Base-by-base conservation (phyloP, 2,329 filamentous ascomycete species). In the Sarocladium brachiariae region DNA sequence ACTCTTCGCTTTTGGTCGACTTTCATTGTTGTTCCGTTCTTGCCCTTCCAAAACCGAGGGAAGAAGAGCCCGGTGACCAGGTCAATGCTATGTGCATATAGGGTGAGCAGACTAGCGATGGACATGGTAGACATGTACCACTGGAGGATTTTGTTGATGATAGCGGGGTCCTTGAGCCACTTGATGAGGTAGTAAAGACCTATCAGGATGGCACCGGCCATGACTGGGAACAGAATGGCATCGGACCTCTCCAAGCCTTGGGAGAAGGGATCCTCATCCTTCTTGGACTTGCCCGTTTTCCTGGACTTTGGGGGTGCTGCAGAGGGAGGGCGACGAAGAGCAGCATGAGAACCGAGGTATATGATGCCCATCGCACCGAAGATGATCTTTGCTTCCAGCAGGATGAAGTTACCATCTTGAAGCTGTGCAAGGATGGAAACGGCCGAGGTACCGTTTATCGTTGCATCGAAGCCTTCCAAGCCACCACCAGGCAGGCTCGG, bases 161-260 rank as follows among this genome's bases (percentile, higher is more conserved):
- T 72, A 10, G 83, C 75, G 1, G 90, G 84, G 60, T 96, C 88
- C 56, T 92, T 76, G 51, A 96, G 79, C 78, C 86, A 93, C 65
- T 95, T 89, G 63, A 97, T 89, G 53, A 96, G 74, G 59, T 91
- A 84, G 71, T 97, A 97, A 11, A 97, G 74, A 4, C 82, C 82
- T 37, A 83, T 76, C 8, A 97, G 78, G 1, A 85, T 81, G 9
- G 74, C 61, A 2, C 83, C 89, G 5, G 90, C 91, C 50, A 90
- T 73, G 27, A 96, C 58, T 2, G 92, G 93, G 55, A 96, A 87
- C 59, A 95, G 66, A 57, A 97, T 80, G 45, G 89, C 92, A 66
- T 97, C 92, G 0, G 80, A 83, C 1, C 87, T 83, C 51, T 69
- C 66, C 8, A 83, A 76, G 62, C 54, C 81, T 70, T 57, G 80